Percentiles rank a stretch among this genome's conserved stretches.
Evolutionary conservation across 1,284 basidiomycete genomes (phyloP).

Genomic region (Irpex rosettiformis): DNA sequence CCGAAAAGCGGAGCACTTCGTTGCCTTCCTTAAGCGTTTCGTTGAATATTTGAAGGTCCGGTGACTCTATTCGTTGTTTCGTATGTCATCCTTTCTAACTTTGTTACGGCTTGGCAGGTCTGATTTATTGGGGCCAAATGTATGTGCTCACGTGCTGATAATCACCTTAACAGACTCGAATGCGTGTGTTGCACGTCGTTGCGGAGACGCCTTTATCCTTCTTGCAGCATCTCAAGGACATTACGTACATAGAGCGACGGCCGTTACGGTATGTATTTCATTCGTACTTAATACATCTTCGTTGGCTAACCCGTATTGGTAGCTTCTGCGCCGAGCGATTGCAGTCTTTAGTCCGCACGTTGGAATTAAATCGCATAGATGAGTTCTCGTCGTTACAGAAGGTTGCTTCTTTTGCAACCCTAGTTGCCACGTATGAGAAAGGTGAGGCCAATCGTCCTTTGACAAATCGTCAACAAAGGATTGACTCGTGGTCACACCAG

Average conservation of each 20-base stretch:
- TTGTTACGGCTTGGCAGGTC: not conserved
- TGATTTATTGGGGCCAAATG: not conserved
- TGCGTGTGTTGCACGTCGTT: conserved; percentile 98
- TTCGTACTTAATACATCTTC: not conserved
- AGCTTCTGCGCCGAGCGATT: conserved; percentile 97
- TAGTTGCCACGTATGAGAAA: conserved; percentile 98
- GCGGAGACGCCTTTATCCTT: conserved; percentile 99
- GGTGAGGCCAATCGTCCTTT: conserved; percentile 40
- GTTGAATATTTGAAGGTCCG: conserved; percentile 96
- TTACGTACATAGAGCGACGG: conserved; percentile 96
- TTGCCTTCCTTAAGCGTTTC: conserved; percentile 97
- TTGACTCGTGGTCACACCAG: conserved; percentile 36
- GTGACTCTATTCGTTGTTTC: conserved; percentile 5
- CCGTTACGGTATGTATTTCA: conserved; percentile 71
- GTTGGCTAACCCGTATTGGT: conserved; percentile 11
- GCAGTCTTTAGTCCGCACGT: conserved; percentile 89
- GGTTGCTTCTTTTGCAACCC: conserved; percentile 93
- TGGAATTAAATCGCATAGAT: conserved; percentile 89
- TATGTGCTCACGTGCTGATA: conserved; percentile 12
- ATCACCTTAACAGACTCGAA: conserved; percentile 69
- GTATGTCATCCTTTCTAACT: not conserved
- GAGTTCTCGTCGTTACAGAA: conserved; percentile 93
- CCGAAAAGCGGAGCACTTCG: conserved; percentile 97
- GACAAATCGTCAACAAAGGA: conserved; percentile 1
- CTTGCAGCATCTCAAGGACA: conserved; percentile 97